phyloP scores from a whole-genome alignment of 2,329 filamentous ascomycete species.

The Akanthomyces uredinophilus region DNA sequence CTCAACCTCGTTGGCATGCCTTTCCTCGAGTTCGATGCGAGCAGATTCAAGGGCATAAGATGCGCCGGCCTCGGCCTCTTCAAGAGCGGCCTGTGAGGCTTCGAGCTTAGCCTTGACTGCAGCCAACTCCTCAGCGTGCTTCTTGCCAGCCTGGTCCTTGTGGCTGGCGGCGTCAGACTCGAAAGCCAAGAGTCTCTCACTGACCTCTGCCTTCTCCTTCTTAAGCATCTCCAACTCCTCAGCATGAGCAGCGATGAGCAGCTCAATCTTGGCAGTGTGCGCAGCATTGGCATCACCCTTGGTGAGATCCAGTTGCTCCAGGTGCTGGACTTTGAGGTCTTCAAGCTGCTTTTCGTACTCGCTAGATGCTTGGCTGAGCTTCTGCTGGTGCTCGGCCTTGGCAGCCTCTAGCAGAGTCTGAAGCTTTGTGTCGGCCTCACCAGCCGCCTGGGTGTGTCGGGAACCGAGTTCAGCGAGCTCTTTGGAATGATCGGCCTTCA shows the following conservation, averaged over 20 bases:
- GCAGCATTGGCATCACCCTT: not conserved
- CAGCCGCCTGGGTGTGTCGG: constrained; percentile 45
- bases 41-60: constrained; percentile 41
- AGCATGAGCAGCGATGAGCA: not conserved
- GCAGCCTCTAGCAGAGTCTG: constrained; percentile 24
- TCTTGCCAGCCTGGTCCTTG: constrained; percentile 24
- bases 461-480: constrained; percentile 24
- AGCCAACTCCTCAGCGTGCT: constrained; percentile 33
- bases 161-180: constrained; percentile 19
- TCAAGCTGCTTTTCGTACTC: constrained; percentile 7
- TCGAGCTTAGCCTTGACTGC: constrained; percentile 32
- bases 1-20: constrained; percentile 43
- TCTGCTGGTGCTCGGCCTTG: constrained; percentile 34
- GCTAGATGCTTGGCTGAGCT: not conserved
- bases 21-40: constrained; percentile 40
- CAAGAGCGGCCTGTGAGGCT: constrained; percentile 39
- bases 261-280: not conserved
- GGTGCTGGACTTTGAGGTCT: not conserved
- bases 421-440: constrained; percentile 32
- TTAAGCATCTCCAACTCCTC: constrained; percentile 31
- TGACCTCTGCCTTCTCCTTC: constrained; percentile 26
- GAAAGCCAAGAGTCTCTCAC: constrained; percentile 25
- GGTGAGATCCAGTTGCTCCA: not conserved
- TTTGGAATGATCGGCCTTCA: constrained; percentile 3
- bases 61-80: constrained; percentile 39